phyloP scores from a whole-genome alignment of 768 basidiomycete species.

The Serendipita indica region DNA sequence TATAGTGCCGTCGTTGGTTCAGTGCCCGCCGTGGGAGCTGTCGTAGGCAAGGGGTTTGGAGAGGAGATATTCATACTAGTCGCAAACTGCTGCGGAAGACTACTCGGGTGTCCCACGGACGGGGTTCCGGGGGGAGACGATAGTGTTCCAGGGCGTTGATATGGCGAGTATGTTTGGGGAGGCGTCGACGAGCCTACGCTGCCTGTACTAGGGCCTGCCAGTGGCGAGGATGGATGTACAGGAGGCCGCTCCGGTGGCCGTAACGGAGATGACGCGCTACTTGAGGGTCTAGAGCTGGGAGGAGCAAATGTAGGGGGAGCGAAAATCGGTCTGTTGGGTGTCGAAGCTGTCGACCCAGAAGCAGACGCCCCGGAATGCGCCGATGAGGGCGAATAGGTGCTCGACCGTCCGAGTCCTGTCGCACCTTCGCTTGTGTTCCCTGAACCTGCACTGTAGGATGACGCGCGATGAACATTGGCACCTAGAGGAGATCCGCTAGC shows the following conservation, averaged over 20 bases:
- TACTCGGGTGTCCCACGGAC: too few species aligned
- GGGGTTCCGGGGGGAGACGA: too few species aligned
- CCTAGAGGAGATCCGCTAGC: not conserved
- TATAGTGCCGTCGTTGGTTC: too few species aligned
- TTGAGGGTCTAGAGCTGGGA: not conserved
- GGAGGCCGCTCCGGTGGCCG: not conserved
- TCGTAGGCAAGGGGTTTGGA: too few species aligned
- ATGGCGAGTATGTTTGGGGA: not conserved
- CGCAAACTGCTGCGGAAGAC: too few species aligned
- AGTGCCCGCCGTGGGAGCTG: too few species aligned
- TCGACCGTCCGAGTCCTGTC: not conserved
- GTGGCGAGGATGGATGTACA: not conserved
- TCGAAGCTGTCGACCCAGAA: not conserved
- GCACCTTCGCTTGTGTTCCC: not conserved
- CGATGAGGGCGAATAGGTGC: not conserved
- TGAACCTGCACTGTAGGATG: not conserved
- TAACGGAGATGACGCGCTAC: not conserved
- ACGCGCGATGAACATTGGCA: not conserved
- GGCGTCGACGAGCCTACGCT: not conserved
- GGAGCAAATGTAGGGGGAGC: not conserved
- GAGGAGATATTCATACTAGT: too few species aligned
- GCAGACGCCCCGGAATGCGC: not conserved
- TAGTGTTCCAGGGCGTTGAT: not conserved
- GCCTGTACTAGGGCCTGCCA: not conserved
- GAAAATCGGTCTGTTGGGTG: too few species aligned